Conservation (phyloP, 495 filamentous ascomycete genomes). For the Bombardia bombarda region DNA sequence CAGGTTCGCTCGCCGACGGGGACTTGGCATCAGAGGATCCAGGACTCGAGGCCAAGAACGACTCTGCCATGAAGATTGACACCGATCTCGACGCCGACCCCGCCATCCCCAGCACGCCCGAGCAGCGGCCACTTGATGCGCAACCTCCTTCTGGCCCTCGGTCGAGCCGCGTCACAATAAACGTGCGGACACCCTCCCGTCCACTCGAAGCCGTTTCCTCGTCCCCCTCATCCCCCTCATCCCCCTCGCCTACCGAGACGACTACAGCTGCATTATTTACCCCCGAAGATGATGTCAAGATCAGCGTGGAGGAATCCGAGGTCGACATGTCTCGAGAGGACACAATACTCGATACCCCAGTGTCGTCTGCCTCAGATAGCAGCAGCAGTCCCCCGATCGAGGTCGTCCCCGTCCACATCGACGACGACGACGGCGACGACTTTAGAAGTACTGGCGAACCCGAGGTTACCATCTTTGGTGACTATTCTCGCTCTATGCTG, state of each 20-base stretch:
- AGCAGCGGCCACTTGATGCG: conserved; percentile 16
- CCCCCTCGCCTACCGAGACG: conserved; percentile 31
- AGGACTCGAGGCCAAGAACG: conserved; percentile 15
- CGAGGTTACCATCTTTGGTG: conserved; percentile 16
- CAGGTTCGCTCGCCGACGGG: conserved; percentile 13
- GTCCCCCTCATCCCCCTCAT: no score
- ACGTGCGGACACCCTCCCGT: conserved; percentile 37
- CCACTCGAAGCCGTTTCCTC: conserved; percentile 30
- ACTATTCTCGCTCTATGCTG: conserved; percentile 8
- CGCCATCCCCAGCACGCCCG: conserved; percentile 31
- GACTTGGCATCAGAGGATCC: conserved; percentile 10
- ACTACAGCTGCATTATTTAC: conserved; percentile 5
- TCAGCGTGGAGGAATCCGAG: conserved; percentile 35
- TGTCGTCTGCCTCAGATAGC: conserved; percentile 28
- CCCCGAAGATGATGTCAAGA: conserved; percentile 21
- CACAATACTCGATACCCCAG: conserved; percentile 17
- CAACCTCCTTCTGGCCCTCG: conserved; percentile 24
- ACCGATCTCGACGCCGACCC: conserved; percentile 32
- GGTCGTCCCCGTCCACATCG: conserved; percentile 19
- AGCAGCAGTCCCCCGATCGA: conserved; percentile 34
- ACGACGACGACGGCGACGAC: conserved; percentile 29
- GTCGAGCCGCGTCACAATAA: conserved; percentile 46
- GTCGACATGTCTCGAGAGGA: conserved; percentile 25
- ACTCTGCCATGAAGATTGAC: conserved; percentile 34
- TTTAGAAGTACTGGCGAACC: conserved; percentile 15